Base-by-base conservation (phyloP, 148 eudicot species). In the Camellia lanceoleosa region DNA sequence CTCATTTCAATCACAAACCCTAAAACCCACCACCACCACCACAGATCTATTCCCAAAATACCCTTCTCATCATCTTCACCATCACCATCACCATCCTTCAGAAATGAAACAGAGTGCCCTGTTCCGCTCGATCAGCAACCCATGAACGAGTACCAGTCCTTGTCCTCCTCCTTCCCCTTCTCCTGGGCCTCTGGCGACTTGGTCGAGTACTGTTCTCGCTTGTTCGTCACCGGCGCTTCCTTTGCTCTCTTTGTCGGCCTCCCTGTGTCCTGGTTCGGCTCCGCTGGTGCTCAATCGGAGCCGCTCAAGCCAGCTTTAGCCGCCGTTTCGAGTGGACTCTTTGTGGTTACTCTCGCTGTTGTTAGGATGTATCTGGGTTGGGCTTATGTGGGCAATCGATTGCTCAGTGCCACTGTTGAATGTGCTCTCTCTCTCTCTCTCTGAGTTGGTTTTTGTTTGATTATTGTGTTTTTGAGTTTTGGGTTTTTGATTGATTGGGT, bases 391-490 rank as follows among this genome's bases (percentile, higher is more conserved):
- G 99, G 99, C 8, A 96, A 96, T 46, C 84, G 99, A n/a, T 81
- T 93, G 77, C 94, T 96, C 66, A 96, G 98, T 88, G 99, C 98
- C 80, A 96, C 99, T 68, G 93, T 96, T 78, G 99, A 95, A 89
- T 93, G 98, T 92, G 86, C 73, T 71, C 1, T 43, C 42, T 52
- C 12, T 12, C 14, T 51, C 7, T 64, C 44, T 81, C 49, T 43
- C 14, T 67, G 16, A 5, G 74, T 47, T n/a, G 58, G 43, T 11
- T 49, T 49, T 46, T 18, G 59, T 44, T 10, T 14, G 15, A 23
- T 58, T 78, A 19, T 13, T 69, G 18, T n/a, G 6, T 56, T 70
- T 44, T 6, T 59, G 74, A 52, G 73, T 70, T 72, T 43, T 41
- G 65, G 75, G 44, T 71, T 3, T 71, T 68, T 74, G 79, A 69